Conservation (phyloP, 352 stramenopile species). For the Plasmopara halstedii region DNA sequence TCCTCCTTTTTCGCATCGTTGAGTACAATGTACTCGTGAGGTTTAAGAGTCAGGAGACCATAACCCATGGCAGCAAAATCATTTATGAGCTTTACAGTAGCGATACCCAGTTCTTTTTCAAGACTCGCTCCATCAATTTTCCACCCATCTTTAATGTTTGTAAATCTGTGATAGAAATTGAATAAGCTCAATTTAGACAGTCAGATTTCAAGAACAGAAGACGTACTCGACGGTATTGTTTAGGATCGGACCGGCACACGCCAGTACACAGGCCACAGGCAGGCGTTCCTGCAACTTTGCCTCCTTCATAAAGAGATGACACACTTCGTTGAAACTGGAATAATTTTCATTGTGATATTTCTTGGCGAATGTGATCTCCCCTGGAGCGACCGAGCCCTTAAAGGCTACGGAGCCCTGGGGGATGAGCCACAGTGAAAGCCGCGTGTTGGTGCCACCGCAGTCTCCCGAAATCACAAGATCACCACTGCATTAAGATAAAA, state of each 20-base stretch:
- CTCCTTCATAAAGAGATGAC: constrained; percentile 91
- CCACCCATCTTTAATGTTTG: constrained; percentile 91
- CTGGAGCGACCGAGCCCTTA: constrained; percentile 62
- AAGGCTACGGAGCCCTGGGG: constrained; percentile 49
- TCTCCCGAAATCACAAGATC: constrained; percentile 88
- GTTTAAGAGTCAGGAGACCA: constrained; percentile 92
- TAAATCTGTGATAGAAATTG: constrained; percentile 53
- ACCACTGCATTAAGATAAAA: constrained; percentile 20
- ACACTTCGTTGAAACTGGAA: constrained; percentile 80
- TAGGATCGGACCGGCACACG: constrained; percentile 75
- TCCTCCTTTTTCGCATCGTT: constrained; percentile 68
- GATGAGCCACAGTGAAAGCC: constrained; percentile 87
- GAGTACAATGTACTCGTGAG: constrained; percentile 88
- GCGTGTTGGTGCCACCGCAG: constrained; percentile 96
- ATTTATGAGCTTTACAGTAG: constrained; percentile 90
- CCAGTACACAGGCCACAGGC: constrained; percentile 60
- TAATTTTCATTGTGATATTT: constrained; percentile 85
- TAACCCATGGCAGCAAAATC: constrained; percentile 98
- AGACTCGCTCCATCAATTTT: constrained; percentile 81
- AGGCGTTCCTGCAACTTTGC: constrained; percentile 67
- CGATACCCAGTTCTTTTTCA: constrained; percentile 76
- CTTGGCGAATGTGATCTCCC: constrained; percentile 78
- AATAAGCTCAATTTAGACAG: constrained; percentile 2
- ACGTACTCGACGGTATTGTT: constrained; percentile 73
- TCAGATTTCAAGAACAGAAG: background rate